Conservation (phyloP, 176 grass and related monocot species). For the Cenchrus purpureus region DNA sequence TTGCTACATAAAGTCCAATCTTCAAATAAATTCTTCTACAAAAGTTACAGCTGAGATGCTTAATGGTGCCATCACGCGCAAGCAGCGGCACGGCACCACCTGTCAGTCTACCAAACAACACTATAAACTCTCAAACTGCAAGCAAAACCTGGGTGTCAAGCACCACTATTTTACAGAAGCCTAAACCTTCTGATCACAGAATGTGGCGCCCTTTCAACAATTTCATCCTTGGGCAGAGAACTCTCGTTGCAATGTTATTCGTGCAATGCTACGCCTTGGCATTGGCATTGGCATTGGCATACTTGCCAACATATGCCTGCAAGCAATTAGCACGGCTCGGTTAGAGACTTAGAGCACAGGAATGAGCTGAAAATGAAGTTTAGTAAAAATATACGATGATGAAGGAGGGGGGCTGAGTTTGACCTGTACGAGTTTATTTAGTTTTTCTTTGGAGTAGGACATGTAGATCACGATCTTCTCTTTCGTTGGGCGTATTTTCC, state of each 20-base stretch:
- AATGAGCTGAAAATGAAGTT: background rate
- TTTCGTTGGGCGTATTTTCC: constrained; percentile 77
- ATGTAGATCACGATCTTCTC: constrained; percentile 94
- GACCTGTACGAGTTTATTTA: constrained; percentile 92
- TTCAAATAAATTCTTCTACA: constrained; percentile 31
- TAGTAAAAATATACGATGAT: background rate
- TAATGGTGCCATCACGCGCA: background rate
- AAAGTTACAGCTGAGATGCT: constrained; percentile 32
- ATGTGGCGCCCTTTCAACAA: background rate
- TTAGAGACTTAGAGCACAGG: background rate
- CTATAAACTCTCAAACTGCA: constrained; percentile 10
- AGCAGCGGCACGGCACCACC: background rate
- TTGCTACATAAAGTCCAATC: constrained; percentile 29
- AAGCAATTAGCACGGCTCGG: background rate
- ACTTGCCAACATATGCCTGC: constrained; percentile 95
- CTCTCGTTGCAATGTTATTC: background rate
- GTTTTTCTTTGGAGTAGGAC: constrained; percentile 77
- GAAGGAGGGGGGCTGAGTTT: background rate
- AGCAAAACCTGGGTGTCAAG: background rate
- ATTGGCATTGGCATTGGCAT: constrained; percentile 43
- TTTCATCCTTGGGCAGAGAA: background rate
- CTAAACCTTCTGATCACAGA: background rate
- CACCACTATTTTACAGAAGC: constrained; percentile 20
- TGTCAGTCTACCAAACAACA: constrained; percentile 24
- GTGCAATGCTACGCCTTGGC: constrained; percentile 39